phyloP scores from a whole-genome alignment of 352 stramenopile genomes.

The Halophytophthora polymorphica region DNA sequence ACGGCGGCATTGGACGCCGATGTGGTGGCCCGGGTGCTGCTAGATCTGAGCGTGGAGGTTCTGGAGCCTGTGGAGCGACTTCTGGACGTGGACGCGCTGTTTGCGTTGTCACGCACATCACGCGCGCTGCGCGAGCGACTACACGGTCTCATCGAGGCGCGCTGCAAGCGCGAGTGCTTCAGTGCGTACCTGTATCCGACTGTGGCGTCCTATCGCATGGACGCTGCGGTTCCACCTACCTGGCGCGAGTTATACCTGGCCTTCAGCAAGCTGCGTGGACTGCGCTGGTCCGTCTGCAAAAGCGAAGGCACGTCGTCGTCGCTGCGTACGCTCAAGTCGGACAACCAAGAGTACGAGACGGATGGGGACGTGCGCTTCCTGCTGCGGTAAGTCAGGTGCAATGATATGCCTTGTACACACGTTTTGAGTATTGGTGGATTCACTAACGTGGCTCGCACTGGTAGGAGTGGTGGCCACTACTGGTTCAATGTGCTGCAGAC shows the following conservation, averaged over 20 bases:
- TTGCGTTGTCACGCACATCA: constrained; percentile 35
- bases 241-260: constrained; percentile 59
- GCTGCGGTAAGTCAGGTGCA: constrained; percentile 26
- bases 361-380: constrained; percentile 41
- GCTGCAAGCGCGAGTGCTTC: constrained; percentile 72
- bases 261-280: constrained; percentile 33
- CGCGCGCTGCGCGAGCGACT: constrained; percentile 9
- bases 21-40: constrained; percentile 3
- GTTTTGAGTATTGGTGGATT: not conserved
- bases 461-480: constrained; percentile 68
- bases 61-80: constrained; percentile 26
- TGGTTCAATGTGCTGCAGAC: constrained; percentile 69
- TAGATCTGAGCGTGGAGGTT: constrained; percentile 37
- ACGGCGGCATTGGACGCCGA: too few species aligned
- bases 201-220: constrained; percentile 62
- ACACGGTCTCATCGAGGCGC: constrained; percentile 16
- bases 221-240: constrained; percentile 48
- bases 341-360: constrained; percentile 65
- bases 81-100: constrained; percentile 37
- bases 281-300: constrained; percentile 43
- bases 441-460: not conserved
- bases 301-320: constrained; percentile 46
- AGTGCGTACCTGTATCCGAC: constrained; percentile 52
- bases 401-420: not conserved
- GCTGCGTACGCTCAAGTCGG: constrained; percentile 54